Percentiles rank a stretch among this genome's conserved stretches.
Evolutionary conservation across 176 grass and related monocot species (phyloP).

Genomic region (Avena insularis): DNA sequence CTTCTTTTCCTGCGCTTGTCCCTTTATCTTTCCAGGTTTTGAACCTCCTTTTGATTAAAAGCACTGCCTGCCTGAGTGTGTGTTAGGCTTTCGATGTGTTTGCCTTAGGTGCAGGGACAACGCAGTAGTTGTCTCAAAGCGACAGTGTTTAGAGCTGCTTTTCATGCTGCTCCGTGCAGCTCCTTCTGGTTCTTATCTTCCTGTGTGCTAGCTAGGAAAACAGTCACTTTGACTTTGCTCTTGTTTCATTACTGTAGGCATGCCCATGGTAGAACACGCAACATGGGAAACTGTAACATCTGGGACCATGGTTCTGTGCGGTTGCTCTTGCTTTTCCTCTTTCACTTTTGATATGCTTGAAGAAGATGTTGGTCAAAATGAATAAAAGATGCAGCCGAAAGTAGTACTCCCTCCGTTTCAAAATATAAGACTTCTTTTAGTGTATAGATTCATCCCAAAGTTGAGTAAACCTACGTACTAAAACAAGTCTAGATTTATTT

Average conservation of each 20-base stretch:
- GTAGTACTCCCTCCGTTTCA: too few species aligned
- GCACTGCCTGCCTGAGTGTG: slow-evolving; percentile 18
- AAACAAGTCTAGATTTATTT: too few species aligned
- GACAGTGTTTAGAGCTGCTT: slow-evolving; percentile 34
- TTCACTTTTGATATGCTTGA: slow-evolving; percentile 27
- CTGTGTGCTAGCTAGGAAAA: neutral
- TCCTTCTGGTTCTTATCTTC: slow-evolving; percentile 1
- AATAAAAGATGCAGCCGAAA: neutral
- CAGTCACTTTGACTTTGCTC: slow-evolving; percentile 22
- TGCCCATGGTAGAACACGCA: neutral
- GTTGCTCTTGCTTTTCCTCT: neutral
- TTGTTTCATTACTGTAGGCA: neutral
- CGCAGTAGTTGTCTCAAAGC: slow-evolving; percentile 32
- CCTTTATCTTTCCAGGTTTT: slow-evolving; percentile 54
- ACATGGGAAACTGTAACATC: neutral
- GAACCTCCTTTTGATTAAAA: slow-evolving; percentile 60
- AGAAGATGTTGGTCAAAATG: neutral
- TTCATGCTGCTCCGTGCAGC: slow-evolving; percentile 38
- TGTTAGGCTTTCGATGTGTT: slow-evolving; percentile 59
- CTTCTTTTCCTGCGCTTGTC: neutral
- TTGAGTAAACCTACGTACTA: too few species aligned
- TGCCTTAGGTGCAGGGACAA: slow-evolving; percentile 43
- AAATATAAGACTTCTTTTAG: too few species aligned
- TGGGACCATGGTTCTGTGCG: slow-evolving; percentile 9
- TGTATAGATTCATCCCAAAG: too few species aligned